Conservation (phyloP, 352 stramenopile genomes). For the Pythium folliculosum region DNA sequence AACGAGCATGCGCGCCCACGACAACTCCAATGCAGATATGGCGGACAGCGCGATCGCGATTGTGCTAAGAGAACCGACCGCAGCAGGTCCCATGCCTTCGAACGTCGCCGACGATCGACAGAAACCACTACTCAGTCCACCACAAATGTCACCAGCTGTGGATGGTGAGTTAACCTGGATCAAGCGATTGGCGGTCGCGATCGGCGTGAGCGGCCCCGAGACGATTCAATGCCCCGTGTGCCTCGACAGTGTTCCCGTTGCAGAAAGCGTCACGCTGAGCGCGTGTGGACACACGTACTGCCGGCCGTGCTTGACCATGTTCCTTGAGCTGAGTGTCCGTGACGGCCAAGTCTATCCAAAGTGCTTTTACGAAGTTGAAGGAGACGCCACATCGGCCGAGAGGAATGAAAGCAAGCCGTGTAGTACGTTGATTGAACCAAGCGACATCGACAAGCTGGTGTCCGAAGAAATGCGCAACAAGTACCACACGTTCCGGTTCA, state of each 20-base stretch:
- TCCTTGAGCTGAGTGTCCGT: conserved; percentile 61
- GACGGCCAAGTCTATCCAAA: conserved; percentile 69
- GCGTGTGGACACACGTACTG: conserved; percentile 63
- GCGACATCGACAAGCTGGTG: conserved; percentile 51
- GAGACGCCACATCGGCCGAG: neutral
- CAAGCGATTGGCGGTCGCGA: neutral
- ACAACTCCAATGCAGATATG: neutral
- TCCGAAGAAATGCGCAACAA: conserved; percentile 55
- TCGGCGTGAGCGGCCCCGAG: conserved; percentile 26
- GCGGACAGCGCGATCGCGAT: neutral
- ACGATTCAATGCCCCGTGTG: conserved; percentile 73
- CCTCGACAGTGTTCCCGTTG: conserved; percentile 49
- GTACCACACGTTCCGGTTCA: conserved; percentile 87
- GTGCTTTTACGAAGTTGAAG: conserved; percentile 52
- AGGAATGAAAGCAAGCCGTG: conserved; percentile 18
- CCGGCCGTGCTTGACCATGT: conserved; percentile 48
- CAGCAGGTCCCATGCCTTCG: neutral
- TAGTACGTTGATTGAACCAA: conserved; percentile 35
- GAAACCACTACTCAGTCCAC: neutral
- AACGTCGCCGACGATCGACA: neutral
- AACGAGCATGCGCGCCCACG: neutral
- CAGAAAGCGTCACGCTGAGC: conserved; percentile 36
- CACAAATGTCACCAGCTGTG: neutral
- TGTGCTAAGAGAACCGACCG: neutral
- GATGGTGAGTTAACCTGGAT: neutral